Evolutionary conservation across 345 rosid genomes (phyloP).

Genomic region (Populus davidiana): DNA sequence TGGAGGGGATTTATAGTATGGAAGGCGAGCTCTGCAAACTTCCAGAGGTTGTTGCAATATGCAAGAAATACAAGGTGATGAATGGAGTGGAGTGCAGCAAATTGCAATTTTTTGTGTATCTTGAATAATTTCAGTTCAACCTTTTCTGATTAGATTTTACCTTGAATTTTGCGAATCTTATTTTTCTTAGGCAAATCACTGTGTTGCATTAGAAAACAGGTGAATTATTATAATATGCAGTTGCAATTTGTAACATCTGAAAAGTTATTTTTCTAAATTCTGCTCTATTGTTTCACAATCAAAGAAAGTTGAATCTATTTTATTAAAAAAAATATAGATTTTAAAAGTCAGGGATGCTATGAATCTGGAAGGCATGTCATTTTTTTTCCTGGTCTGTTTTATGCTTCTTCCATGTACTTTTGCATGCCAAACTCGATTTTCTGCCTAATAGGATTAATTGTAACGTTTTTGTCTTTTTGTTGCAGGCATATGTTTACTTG

Average conservation of each 20-base stretch:
- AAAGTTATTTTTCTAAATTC: not conserved
- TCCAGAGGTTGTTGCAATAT: conserved; percentile 83
- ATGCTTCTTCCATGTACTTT: not conserved
- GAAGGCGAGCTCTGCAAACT: conserved; percentile 90
- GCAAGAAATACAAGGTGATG: conserved; percentile 89
- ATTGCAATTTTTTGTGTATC: not conserved
- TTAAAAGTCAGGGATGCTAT: not conserved
- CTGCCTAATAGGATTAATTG: not conserved
- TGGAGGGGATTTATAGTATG: conserved; percentile 96
- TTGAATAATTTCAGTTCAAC: not conserved
- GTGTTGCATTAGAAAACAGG: not conserved
- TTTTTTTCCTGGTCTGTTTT: not conserved
- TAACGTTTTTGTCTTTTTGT: not conserved
- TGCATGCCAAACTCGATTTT: not conserved
- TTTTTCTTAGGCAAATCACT: not conserved
- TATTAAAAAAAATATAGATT: not conserved
- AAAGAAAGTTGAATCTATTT: not conserved
- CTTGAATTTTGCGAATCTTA: not conserved
- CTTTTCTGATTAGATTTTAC: not conserved
- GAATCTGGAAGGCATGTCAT: not conserved
- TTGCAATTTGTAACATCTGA: not conserved
- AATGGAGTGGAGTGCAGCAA: not conserved
- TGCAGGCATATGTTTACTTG: conserved; percentile 76
- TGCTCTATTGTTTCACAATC: not conserved
- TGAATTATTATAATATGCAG: not conserved